phyloP scores from a whole-genome alignment of 2,329 filamentous ascomycete species.

The Trichoderma sp. region DNA sequence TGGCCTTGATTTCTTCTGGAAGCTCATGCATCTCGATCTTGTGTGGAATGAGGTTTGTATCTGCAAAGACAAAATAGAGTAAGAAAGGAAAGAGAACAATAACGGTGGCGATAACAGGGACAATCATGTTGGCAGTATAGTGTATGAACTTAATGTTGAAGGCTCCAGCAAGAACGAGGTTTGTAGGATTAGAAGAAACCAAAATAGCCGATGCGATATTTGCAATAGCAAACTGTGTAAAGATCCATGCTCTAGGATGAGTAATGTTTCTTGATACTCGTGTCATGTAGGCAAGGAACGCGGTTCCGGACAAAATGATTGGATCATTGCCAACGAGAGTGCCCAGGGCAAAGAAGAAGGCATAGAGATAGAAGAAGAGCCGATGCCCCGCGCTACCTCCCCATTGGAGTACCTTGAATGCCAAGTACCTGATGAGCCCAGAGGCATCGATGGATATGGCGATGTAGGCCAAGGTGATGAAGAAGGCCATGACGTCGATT shows the following conservation, averaged over 20 bases:
- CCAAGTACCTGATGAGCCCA: constrained; percentile 68
- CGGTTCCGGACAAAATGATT: constrained; percentile 72
- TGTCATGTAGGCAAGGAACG: constrained; percentile 77
- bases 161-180: constrained; percentile 71
- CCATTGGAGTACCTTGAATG: constrained; percentile 69
- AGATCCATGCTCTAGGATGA: constrained; percentile 72
- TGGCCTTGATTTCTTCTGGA: constrained; percentile 54
- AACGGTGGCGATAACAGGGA: constrained; percentile 68
- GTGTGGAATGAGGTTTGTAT: constrained; percentile 63
- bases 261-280: constrained; percentile 71
- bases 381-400: constrained; percentile 67
- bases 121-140: constrained; percentile 77
- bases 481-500: constrained; percentile 74
- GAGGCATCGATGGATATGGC: constrained; percentile 77
- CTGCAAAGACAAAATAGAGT: constrained; percentile 67
- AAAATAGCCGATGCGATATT: constrained; percentile 75
- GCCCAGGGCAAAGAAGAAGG: constrained; percentile 69
- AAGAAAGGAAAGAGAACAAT: constrained; percentile 70
- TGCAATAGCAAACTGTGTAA: constrained; percentile 69
- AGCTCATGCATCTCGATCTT: constrained; percentile 70
- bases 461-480: constrained; percentile 73
- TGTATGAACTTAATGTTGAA: constrained; percentile 71
- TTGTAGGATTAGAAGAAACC: constrained; percentile 77
- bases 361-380: constrained; percentile 72
- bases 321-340: constrained; percentile 74